Evolutionary conservation across 2,329 filamentous ascomycete genomes (phyloP), one percentile per base, ranked within the genome.

Genomic region (Fusarium sp.): DNA sequence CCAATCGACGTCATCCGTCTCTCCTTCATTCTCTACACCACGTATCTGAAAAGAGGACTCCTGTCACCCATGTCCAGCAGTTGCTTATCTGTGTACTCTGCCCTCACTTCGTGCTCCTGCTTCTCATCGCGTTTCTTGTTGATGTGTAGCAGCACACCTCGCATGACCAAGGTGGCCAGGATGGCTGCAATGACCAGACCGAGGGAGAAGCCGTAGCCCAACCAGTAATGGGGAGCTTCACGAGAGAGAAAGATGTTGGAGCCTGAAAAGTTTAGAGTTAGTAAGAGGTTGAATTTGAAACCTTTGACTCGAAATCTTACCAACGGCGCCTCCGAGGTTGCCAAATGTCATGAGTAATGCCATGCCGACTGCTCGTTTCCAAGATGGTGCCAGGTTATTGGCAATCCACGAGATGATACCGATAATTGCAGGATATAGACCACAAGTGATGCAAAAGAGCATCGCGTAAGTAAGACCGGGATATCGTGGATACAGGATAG

Each of bases 311-410:
- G 16, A 17, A 38, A 9, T 38, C 36, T 38, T 38, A 38, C 36
- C 36, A 38, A 38, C 36, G 3, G 36, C 36, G 29, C 49, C 49
- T n/a, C 49, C 49, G 14, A 69, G 20, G 16, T 69, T 69, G 5
- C 57, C 66, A 20, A 57, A 20, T 33, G 33, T 27, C 22, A 69
- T 62, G n/a, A 27, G 20, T 1, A 62, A 4, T 0, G 66, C 66
- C 29, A 65, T 64, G 1, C 66, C 66, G 7, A 49, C 31, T 4
- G 66, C 66, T 17, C 66, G 46, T 17, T 61, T 64, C 56, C 66
- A 61, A 2, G 61, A 40, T 2, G 66, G 66, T 6, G 66, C 27
- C 1, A 51, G 20, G 17, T 69, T 69, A 14, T 68, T 68, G 20
- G 49, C 31, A 5, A 55, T 64, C 65, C 65, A 67, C 2, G 60